Evolutionary conservation across 2,329 filamentous ascomycete genomes (phyloP), one percentile per base, ranked within the genome.

Genomic region (Onygenales sp.): DNA sequence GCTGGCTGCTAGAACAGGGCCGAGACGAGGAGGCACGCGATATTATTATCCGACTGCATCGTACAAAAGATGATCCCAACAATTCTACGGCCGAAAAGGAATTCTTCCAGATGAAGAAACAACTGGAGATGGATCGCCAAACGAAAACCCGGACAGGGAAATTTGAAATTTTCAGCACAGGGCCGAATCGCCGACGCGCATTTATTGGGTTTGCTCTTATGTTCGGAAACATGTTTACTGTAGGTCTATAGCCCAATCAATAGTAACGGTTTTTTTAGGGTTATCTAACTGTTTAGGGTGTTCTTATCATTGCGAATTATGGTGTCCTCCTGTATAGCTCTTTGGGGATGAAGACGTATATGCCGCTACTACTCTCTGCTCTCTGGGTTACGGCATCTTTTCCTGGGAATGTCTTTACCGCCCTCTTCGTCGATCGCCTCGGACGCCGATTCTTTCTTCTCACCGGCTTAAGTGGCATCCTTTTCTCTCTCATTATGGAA

Each of bases 21-120:
- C 64, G 69, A 3, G 52, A 60, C n/a, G 68, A 75, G 1, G 70
- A 75, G 64, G 65, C 69, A 13, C 61, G 66, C 35, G 63, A 63
- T 4, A 66, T 75, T 8, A 61, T 78, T 36, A 66, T 69, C 32
- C 63, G 68, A 0, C 65, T 80, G 13, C 75, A 79, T 58, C 65
- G 66, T 17, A 69, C 66, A 4, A 65, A 69, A 5, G 64, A 64
- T 36, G 69, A 72, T 45, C 67, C 66, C 3, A 62, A 75, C 32
- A 64, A 74, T 9, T 57, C 61, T 10, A 59, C 66, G 10, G 71
- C 70, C 17, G 59, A 65, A 9, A 67, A 69, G 32, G 69, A 70
- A 42, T 76, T 76, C 58, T 69, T 69, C 56, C 66, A 72, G 48
- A 75, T 76, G 61, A 66, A 69, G 57, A 69, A 71, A 50, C 73